phyloP scores from a whole-genome alignment of 148 eudicot species.

The Drosera capensis region DNA sequence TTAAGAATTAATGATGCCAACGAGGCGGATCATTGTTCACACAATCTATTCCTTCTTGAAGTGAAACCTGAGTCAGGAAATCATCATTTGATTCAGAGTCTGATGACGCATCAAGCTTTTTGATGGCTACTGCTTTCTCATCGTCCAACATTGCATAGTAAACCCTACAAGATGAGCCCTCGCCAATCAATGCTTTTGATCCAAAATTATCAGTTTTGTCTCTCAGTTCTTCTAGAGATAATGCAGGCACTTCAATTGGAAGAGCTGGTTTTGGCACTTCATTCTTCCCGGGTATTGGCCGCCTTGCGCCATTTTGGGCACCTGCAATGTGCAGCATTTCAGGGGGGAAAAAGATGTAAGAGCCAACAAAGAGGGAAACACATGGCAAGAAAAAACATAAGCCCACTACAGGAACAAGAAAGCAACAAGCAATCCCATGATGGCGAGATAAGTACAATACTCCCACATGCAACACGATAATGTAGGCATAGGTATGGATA shows the following conservation, averaged over 20 bases:
- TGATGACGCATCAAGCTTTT: conserved; percentile 60
- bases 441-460: too few relatives aligned
- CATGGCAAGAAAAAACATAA: too few relatives aligned
- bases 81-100: conserved; percentile 49
- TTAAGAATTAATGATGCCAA: too few relatives aligned
- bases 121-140: conserved; percentile 65
- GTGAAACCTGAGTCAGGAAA: conserved; percentile 83
- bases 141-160: conserved; percentile 43
- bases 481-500: too few relatives aligned
- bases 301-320: not conserved
- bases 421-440: too few relatives aligned
- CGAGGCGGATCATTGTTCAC: too few relatives aligned
- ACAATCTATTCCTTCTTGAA: too few relatives aligned
- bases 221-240: not conserved
- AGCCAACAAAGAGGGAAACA: not conserved
- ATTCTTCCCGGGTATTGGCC: not conserved
- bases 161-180: conserved; percentile 88
- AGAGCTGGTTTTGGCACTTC: not conserved
- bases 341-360: not conserved
- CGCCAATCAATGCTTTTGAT: conserved; percentile 36
- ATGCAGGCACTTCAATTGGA: not conserved
- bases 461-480: too few relatives aligned
- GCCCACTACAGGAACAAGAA: too few relatives aligned
- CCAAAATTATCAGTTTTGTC: not conserved
- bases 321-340: not conserved